Evolutionary conservation across 495 filamentous ascomycete genomes (phyloP).

Genomic region (Hypoxylon fuscum): DNA sequence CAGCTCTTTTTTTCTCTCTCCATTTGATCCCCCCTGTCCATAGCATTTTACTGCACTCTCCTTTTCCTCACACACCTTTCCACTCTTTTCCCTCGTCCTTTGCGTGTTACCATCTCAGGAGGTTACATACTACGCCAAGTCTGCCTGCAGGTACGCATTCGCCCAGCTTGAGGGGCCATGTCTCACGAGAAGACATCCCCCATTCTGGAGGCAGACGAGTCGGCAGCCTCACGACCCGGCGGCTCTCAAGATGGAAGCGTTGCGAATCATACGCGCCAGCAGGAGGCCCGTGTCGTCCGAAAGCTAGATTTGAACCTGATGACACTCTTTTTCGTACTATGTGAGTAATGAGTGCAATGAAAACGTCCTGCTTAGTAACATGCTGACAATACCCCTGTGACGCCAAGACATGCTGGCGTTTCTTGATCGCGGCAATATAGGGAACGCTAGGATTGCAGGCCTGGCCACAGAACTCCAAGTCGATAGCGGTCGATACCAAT

Average conservation of each 20-base stretch:
- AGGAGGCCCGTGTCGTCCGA: constrained; percentile 39
- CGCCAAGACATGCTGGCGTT: constrained; percentile 45
- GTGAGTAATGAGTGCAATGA: constrained; percentile 22
- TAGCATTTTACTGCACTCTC: neutral
- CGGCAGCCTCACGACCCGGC: constrained; percentile 2
- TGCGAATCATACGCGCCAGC: constrained; percentile 1
- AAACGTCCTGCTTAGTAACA: neutral
- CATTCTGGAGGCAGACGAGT: constrained; percentile 26
- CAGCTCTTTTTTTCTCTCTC: too few relatives aligned
- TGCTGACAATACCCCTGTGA: constrained; percentile 25
- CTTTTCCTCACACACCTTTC: neutral
- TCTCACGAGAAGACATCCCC: constrained; percentile 27
- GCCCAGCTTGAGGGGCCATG: constrained; percentile 13
- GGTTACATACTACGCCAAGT: constrained; percentile 21
- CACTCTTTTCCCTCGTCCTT: neutral
- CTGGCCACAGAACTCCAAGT: constrained; percentile 47
- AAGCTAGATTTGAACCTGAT: constrained; percentile 48
- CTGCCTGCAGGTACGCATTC: constrained; percentile 2
- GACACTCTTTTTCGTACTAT: constrained; percentile 48
- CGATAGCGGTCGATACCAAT: constrained; percentile 48
- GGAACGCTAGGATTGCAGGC: constrained; percentile 54
- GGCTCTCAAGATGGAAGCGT: constrained; percentile 8
- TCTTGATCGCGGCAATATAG: constrained; percentile 54
- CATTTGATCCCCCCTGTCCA: too few relatives aligned
- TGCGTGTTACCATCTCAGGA: constrained; percentile 19